Evolutionary conservation across 23 red algal species (phyloP), one percentile per base, ranked within the genome.

Genomic region (Gracilariopsis chorda): DNA sequence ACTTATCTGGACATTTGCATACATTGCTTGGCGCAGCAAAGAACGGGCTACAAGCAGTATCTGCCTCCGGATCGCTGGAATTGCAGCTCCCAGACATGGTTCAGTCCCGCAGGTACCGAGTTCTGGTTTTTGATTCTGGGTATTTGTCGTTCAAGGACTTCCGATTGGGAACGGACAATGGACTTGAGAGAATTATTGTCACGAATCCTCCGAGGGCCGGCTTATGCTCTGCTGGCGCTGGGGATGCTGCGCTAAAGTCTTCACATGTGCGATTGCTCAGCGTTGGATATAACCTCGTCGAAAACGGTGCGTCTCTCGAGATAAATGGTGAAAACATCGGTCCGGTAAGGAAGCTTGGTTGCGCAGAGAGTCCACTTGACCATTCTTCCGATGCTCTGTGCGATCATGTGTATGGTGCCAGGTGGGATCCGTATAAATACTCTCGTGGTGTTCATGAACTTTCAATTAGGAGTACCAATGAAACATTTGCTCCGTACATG

Each of bases 1-100:
- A 73, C 23, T 43, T 91, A 7, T 82, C 75, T 16, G 88, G 88
- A 14, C 88, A 91, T 64, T 75, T 91, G 36, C 88, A 91, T 58
- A 91, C 74, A 23, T 33, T 91, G 49, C 57, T 41, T 30, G 88
- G 88, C 29, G 28, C 73, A 13, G 44, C 63, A 17, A 52, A 73
- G 39, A 39, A 59, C n/a, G 88, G 88, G 21, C 46, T 91, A 37
- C 77, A 80, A 27, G 72, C 88, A 11, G 77, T 91, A 8, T 65
- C 74, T 24, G 28, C 24, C n/a, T 71, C 73, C 24, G 88, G 88
- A 17, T 37, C 59, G 12, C 39, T 91, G 7, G 88, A 91, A 59
- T 58, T 91, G 43, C 73, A 91, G 74, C 43, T 82, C 7, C 56
- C 88, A 73, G 88, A 91, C 48, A 65, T 91, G 75, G 88, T 82